Evolutionary conservation across 257 asterid species (phyloP), one percentile per base, ranked within the genome.

Genomic region (Rauvolfia tetraphylla): DNA sequence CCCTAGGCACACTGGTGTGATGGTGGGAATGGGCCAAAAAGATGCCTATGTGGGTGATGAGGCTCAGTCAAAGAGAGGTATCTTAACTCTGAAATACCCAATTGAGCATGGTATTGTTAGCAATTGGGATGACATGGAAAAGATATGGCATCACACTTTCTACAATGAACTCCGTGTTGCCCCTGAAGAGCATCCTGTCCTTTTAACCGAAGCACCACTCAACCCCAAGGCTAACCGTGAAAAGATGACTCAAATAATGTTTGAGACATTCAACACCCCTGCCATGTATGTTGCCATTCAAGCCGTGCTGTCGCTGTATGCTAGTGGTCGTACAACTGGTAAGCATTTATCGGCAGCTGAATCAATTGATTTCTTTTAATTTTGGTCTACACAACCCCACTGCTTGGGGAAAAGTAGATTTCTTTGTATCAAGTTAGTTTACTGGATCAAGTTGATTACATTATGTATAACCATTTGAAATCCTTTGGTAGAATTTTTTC

Each of bases 31-130:
- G 84, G 84, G 84, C 25, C 79, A 81, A 68, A 81, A 81, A 63
- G 84, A 81, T 73, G 84, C 79, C 36, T 81, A 81, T 73, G 84
- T 81, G 25, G 84, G 84, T n/a, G 84, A 82, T 62, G 85, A 82
- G 41, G 85, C 85, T 74, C 85, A 82, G 59, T 82, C 85, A 20
- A 82, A 82, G 76, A 78, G 85, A 58, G 85, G 85, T 82, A 82
- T 82, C 63, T 63, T 82, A 27, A 29, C 80, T 18, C 59, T 82
- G 62, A 82, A 82, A 72, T 81, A 81, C 69, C 84, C 84, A 63
- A 81, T 81, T 77, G 84, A 81, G 36, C 84, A 81, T 68, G 84
- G 84, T 48, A 81, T 81, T 66, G 84, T 77, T 4, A 81, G 58
- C 68, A 76, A 81, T 33, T 81, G 84, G 84, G 84, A 81, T 54